Evolutionary conservation across 768 basidiomycete species (phyloP).

Genomic region (Trametes sanguinea): DNA sequence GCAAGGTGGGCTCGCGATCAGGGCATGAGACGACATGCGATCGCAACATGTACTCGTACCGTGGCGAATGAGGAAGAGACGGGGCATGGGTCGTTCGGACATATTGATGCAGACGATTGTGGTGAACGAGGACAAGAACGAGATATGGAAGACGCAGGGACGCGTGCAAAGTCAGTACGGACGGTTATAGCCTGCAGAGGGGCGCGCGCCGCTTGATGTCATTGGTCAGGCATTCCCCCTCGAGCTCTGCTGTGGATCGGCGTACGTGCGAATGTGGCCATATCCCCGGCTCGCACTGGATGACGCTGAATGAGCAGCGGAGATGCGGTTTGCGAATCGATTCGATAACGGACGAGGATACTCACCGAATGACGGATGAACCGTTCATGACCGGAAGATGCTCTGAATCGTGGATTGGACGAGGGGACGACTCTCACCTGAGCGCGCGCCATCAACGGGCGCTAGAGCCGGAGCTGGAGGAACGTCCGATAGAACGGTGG

Average conservation of each 20-base stretch:
- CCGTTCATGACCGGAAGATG: neutral
- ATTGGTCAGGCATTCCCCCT: neutral
- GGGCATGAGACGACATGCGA: conserved; percentile 48
- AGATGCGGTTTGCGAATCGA: neutral
- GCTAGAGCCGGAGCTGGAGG: neutral
- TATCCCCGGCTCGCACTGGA: too few relatives aligned
- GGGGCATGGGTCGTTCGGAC: conserved; percentile 41
- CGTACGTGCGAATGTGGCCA: conserved; percentile 11
- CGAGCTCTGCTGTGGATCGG: conserved; percentile 10
- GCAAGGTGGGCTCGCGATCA: neutral
- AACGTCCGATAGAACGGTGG: conserved; percentile 13
- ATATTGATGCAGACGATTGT: neutral
- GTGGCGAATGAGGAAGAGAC: conserved; percentile 57
- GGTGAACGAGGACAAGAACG: neutral
- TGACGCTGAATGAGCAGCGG: neutral
- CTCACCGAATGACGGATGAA: neutral
- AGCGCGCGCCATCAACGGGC: neutral
- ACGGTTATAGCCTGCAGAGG: neutral
- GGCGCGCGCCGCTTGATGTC: conserved; percentile 2
- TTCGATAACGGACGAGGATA: conserved; percentile 1
- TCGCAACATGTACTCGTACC: conserved; percentile 33
- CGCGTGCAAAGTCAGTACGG: neutral
- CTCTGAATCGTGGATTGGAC: too few relatives aligned
- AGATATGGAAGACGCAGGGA: neutral
- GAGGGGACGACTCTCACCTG: neutral